Evolutionary conservation across 352 stramenopile genomes (phyloP), one percentile per base, ranked within the genome.

Genomic region (Pseudoperonospora humuli): DNA sequence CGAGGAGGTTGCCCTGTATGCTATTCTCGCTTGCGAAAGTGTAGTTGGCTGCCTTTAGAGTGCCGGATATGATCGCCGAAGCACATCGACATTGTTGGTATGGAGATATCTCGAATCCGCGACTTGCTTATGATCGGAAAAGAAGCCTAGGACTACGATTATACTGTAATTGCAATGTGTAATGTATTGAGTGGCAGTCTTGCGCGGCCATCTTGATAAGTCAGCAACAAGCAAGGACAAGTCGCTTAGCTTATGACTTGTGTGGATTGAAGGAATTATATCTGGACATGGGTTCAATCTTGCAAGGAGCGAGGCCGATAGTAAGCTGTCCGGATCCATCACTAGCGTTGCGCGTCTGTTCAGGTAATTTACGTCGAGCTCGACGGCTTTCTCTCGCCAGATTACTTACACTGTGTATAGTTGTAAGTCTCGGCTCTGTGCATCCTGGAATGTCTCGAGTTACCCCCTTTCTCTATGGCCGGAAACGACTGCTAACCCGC

Each of bases 351-450:
- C 36, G 32, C 20, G 25, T 40, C 37, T 21, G 39, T 55, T 42
- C 32, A 43, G 35, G 27, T 14, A 18, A 18, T n/a, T 24, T 28
- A 39, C 49, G 39, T 35, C 50, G 55, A 32, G 51, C 39, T 39
- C 3, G 8, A 15, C 13, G 25, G 15, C 32, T 33, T 36, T 61
- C 39, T 49, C 40, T 64, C 17, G 25, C 51, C 39, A 10, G 9
- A 21, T 64, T 64, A 64, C 55, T 49, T 49, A 64, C 50, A 13
- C 31, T 18, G n/a, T 52, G 50, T 61, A 60, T 61, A 27, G 41
- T 64, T 57, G 55, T 61, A 38, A 41, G 28, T 7, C 32, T 25
- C 24, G 45, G 7, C 29, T 27, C 25, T 49, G 32, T 28, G 2
- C 39, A 7, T 7, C n/a, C 7, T 11, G 8, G 53, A 42, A 50